Percentiles rank a stretch among this genome's conserved stretches.
phyloP scores from a whole-genome alignment of 106 monocot species.

The Triglochin maritima region DNA sequence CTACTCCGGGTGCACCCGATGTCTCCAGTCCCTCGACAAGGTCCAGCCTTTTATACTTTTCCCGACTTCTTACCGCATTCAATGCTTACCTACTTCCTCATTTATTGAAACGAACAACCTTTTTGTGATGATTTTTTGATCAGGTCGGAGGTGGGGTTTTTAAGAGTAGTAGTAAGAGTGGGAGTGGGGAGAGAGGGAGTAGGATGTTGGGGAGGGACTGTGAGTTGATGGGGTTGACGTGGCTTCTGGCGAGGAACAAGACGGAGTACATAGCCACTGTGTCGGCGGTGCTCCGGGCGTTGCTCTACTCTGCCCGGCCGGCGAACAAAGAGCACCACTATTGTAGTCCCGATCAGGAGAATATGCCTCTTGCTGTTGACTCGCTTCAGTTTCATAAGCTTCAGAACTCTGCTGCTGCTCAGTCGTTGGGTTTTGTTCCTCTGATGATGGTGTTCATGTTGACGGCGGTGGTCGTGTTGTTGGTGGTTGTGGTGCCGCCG shows the following conservation, averaged over 20 bases:
- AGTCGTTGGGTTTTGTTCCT: too few relatives aligned
- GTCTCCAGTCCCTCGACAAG: constrained; percentile 75
- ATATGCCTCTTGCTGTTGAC: constrained; percentile 98
- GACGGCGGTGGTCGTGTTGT: too few relatives aligned
- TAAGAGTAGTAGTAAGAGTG: neutral
- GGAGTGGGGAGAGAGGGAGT: constrained; percentile 25
- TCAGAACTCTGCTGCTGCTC: constrained; percentile 1
- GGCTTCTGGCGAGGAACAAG: constrained; percentile 79
- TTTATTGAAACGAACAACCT: too few relatives aligned
- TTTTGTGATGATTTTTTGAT: too few relatives aligned
- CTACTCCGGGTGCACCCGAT: constrained; percentile 78
- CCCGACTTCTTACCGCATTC: too few relatives aligned
- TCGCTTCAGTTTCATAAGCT: constrained; percentile 69
- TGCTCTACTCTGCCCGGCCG: constrained; percentile 43
- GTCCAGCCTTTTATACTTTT: constrained; percentile 13
- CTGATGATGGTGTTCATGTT: too few relatives aligned
- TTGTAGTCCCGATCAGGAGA: constrained; percentile 91
- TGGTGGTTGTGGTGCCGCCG: too few relatives aligned
- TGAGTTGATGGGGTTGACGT: constrained; percentile 95
- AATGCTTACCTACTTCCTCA: too few relatives aligned
- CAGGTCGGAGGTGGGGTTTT: constrained; percentile 4
- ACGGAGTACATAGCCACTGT: constrained; percentile 78
- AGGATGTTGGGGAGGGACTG: constrained; percentile 79
- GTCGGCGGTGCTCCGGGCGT: constrained; percentile 83
- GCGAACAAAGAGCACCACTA: constrained; percentile 1